Base-by-base conservation (phyloP, 2,329 filamentous ascomycete genomes). In the Nothophoma quercina region DNA sequence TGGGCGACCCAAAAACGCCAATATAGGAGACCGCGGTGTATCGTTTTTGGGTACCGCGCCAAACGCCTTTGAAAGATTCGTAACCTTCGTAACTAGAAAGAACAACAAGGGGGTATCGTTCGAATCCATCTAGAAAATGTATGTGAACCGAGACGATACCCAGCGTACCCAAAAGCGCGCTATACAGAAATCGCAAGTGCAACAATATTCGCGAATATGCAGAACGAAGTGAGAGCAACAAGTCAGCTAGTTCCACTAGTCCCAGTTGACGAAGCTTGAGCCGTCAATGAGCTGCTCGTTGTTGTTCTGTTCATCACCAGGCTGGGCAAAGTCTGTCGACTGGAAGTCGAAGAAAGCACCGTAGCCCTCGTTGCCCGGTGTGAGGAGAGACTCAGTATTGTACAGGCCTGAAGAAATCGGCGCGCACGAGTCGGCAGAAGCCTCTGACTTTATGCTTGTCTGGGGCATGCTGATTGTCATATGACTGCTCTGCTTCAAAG, bases 381-480 rank as follows among this genome's bases (percentile, higher is more conserved):
- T 65, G 4, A 65, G 30, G 12, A 61, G 59, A 0, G 60, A 35
- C 12, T 65, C 62, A 10, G 42, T 59, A 35, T 33, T 36, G 28
- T 54, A 68, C 22, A 65, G 56, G 16, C 58, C 60, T 6, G 71
- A 68, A 1, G 64, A 64, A 7, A 62, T 55, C 0, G 59, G 45
- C 7, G 55, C 62, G 15, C 59, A 53, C 18, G 63, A 59, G 12
- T 67, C 45, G 12, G 66, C 59, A 5, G 57, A 55, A 23, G 43
- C 22, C 53, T 64, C 64, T 2, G 57, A 51, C 40, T 65, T 67
- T 18, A 64, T 50, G 38, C 47, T 55, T 39, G 70, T 73, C 68
- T 71, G 38, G 75, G 61, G 4, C 75, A 75, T 51, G 73, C 67
- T 73, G 65, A 35, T 46, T 3, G 51, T 55, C 45, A 55, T 55